Evolutionary conservation across 2,329 filamentous ascomycete genomes (phyloP), one percentile per base, ranked within the genome.

Genomic region (Pseudogymnoascus pannorum): DNA sequence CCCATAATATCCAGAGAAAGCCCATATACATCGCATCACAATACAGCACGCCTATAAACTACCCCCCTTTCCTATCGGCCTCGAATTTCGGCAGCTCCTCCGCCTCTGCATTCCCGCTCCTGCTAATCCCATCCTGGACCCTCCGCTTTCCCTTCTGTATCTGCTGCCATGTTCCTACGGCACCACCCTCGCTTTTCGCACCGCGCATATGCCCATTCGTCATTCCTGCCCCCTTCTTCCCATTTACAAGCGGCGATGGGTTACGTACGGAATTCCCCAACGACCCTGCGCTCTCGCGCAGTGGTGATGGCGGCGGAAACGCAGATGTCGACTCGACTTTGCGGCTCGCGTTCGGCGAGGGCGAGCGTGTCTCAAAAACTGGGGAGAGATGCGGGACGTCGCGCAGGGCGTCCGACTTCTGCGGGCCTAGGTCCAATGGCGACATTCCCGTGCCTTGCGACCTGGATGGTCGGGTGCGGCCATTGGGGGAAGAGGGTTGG

Each of bases 341-440:
- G 60, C 86, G 79, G 61, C 76, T 75, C 11, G 81, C 77, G 2
- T 80, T 87, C 1, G 88, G 87, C 1, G 88, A 90, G 2, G 88
- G 87, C 0, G 86, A 88, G n/a, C 82, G 80, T 5, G 83, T 81
- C 74, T 92, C 89, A 60, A 87, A 88, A 0, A 92, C 88, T 0
- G 89, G 89, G 0, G 89, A 92, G 2, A 92, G 77, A 66, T 80
- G 81, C 18, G 51, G 51, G n/a, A 31, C 51, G 12, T 48, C 42
- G 5, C 42, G 42, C 2, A 48, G 42, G 18, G 42, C 42, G 12
- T 48, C 42, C 11, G 40, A 14, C 40, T 44, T 44, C 20, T 48
- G 42, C 20, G 42, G 20, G 22, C 42, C 42, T n/a, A 48, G 2
- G 1, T 48, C 42, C 14, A 48, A 11, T 8, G 42, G 42, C 20